Percentiles rank a stretch among this genome's conserved stretches.
phyloP scores from a whole-genome alignment of 352 stramenopile genomes.

The Pythium coloratum region DNA sequence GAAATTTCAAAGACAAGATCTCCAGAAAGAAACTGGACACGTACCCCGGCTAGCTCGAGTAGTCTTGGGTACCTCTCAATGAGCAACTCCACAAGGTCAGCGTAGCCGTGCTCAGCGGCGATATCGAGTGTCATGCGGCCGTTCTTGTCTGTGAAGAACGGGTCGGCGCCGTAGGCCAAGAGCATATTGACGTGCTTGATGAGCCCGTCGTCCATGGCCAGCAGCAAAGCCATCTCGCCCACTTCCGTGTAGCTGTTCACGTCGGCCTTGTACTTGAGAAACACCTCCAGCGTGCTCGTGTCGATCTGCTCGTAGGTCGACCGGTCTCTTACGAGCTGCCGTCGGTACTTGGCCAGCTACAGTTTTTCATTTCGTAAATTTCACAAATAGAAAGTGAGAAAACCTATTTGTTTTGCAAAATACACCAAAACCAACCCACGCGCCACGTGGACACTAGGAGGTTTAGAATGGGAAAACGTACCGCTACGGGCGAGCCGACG shows the following conservation, averaged over 20 bases:
- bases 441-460: too few relatives aligned
- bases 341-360: constrained; percentile 37
- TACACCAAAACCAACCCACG: too few relatives aligned
- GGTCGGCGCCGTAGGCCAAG: constrained; percentile 34
- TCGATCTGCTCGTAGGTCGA: constrained; percentile 45
- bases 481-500: constrained; percentile 36
- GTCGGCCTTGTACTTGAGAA: constrained; percentile 32
- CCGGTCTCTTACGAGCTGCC: constrained; percentile 33
- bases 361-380: not conserved
- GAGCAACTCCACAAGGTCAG: constrained; percentile 38
- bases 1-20: not conserved
- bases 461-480: constrained; percentile 10
- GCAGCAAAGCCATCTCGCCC: constrained; percentile 39
- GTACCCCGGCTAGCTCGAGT: constrained; percentile 12
- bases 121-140: constrained; percentile 40
- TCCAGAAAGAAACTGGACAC: not conserved
- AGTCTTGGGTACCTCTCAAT: constrained; percentile 20
- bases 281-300: constrained; percentile 41
- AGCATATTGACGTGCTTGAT: constrained; percentile 52
- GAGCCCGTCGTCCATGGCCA: constrained; percentile 42
- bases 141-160: constrained; percentile 26
- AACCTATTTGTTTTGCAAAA: too few relatives aligned
- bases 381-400: not conserved
- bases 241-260: constrained; percentile 36
- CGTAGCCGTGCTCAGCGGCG: constrained; percentile 42